Base-by-base conservation (phyloP, 305 asterid genomes). In the Plantago coronopus region DNA sequence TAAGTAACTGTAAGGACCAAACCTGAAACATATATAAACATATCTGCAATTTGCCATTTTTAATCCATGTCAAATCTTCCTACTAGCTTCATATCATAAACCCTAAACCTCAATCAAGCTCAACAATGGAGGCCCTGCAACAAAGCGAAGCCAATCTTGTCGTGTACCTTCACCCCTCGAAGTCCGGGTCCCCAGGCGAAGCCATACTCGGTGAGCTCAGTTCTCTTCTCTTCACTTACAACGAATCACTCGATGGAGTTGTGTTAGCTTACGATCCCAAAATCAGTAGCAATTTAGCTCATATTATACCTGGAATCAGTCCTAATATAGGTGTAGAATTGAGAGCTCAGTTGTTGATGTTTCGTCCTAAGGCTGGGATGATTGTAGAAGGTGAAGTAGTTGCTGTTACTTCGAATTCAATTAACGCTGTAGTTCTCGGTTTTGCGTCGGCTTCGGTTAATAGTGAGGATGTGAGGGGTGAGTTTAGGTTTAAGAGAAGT, bases 321-420 rank as follows among this genome's bases (percentile, higher is more conserved):
- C 94, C 96, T 4, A 75, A 70, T 63, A 72, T 89, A 50, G 87
- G 89, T 13, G 86, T 89, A 67, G 69, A 63, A 65, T 56, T 82
- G 64, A 68, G 66, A 61, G 85, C 81, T 54, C 63, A 40, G 12
- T 57, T 88, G 22, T 63, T 83, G 70, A 65, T 77, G 59, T 77
- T 77, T 63, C 50, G 66, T 66, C 88, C 88, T 7, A 69, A 42
- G 66, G 86, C 86, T n/a, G 68, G 69, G 50, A 83, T 83, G 95
- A 51, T 83, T 49, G 22, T 83, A 78, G 91, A 82, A 70, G 96
- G 93, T n/a, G 82, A 81, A 74, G 93, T 88, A 0, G 87, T 85
- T 27, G 81, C 77, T 66, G 54, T 88, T 50, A 63, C 82, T 57
- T 69, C 70, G 27, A 72, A 74, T 37, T 81, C 89, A n/a, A 78